Conservation (phyloP, 306 rosid species). For the Vigna radiata region DNA sequence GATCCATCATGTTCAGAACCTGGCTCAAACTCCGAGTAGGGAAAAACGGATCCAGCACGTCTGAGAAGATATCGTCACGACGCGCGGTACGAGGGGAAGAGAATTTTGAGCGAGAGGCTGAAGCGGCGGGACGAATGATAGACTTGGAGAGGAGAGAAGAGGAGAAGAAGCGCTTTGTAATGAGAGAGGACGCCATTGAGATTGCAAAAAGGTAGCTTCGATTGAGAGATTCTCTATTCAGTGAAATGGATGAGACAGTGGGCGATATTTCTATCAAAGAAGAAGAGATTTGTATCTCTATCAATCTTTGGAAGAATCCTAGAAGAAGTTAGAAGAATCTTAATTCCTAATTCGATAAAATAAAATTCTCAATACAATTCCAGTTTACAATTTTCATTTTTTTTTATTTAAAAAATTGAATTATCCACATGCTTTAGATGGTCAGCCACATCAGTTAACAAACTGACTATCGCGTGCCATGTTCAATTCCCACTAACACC, state of each 20-base stretch:
- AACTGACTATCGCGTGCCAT: too few species aligned
- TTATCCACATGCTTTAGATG: too few species aligned
- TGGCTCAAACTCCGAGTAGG: slow-evolving; percentile 76
- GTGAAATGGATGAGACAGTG: background rate
- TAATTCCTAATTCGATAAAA: too few species aligned
- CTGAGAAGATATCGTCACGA: slow-evolving; percentile 56
- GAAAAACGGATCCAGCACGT: slow-evolving; percentile 73
- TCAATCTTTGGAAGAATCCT: too few species aligned
- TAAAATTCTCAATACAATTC: too few species aligned
- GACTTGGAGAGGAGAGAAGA: slow-evolving; percentile 37
- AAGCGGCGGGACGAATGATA: slow-evolving; percentile 24
- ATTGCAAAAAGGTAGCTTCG: background rate
- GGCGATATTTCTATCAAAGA: slow-evolving; percentile 41
- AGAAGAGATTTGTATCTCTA: too few species aligned
- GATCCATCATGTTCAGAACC: slow-evolving; percentile 82
- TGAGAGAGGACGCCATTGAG: slow-evolving; percentile 48
- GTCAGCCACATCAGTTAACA: too few species aligned
- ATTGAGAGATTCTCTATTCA: background rate
- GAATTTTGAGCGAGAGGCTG: slow-evolving; percentile 33
- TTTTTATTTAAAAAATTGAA: too few species aligned
- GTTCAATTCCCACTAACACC: too few species aligned
- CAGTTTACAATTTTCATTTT: too few species aligned
- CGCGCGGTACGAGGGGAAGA: slow-evolving; percentile 32
- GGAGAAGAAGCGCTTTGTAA: slow-evolving; percentile 40
- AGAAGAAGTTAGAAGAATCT: too few species aligned